Evolutionary conservation across 768 basidiomycete genomes (phyloP).

Genomic region (Mycena crocata): DNA sequence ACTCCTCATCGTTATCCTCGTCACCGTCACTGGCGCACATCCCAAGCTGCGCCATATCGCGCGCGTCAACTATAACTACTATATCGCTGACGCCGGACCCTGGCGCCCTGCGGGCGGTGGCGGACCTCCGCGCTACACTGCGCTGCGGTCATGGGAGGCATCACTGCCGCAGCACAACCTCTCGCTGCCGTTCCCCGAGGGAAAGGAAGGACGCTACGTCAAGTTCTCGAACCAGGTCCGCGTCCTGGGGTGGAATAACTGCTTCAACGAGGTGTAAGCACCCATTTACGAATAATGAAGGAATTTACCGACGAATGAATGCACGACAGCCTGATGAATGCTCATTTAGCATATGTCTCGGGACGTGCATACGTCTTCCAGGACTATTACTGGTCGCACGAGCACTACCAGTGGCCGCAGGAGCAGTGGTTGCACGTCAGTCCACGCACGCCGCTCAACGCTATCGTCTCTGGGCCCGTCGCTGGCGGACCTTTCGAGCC

Average conservation of each 20-base stretch:
- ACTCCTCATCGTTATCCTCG: too few relatives aligned
- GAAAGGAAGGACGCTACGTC: constrained; percentile 58
- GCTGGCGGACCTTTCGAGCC: constrained; percentile 56
- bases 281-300: neutral
- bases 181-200: constrained; percentile 59
- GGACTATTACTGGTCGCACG: constrained; percentile 55
- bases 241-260: constrained; percentile 62
- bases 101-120: constrained; percentile 1
- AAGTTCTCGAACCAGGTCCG: constrained; percentile 56
- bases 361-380: constrained; percentile 63
- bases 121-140: constrained; percentile 50
- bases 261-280: constrained; percentile 60
- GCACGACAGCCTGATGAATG: constrained; percentile 56
- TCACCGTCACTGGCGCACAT: too few relatives aligned
- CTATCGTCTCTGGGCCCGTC: constrained; percentile 56
- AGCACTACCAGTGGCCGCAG: constrained; percentile 55
- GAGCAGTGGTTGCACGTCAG: neutral
- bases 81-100: neutral
- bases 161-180: constrained; percentile 63
- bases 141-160: constrained; percentile 51
- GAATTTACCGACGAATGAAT: neutral
- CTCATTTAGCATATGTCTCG: constrained; percentile 61
- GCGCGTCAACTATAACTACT: constrained; percentile 16
- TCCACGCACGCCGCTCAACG: constrained; percentile 37
- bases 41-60: neutral